phyloP scores from a whole-genome alignment of 2,329 filamentous ascomycete genomes.

The Talaromyces sp. region DNA sequence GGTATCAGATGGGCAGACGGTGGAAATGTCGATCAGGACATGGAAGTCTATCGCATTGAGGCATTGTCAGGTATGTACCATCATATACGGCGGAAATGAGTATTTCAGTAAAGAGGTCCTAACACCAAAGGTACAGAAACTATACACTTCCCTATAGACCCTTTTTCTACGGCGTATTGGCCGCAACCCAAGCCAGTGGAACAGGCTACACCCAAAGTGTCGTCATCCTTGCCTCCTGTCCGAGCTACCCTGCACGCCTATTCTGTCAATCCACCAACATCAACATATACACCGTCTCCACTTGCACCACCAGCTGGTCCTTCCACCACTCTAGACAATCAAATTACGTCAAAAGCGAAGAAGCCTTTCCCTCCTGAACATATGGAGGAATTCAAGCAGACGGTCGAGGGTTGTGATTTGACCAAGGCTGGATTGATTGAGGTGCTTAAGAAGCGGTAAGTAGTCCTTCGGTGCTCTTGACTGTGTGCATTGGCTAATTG shows the following conservation, averaged over 20 bases:
- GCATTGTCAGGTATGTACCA: slow-evolving; percentile 59
- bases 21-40: slow-evolving; percentile 42
- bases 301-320: neutral
- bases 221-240: neutral
- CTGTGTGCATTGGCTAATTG: slow-evolving; percentile 12
- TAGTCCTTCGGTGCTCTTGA: neutral
- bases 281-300: slow-evolving; percentile 16
- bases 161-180: slow-evolving; percentile 83
- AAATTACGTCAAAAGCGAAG: slow-evolving; percentile 25
- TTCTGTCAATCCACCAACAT: neutral
- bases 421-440: slow-evolving; percentile 72
- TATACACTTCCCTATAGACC: slow-evolving; percentile 64
- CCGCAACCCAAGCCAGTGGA: slow-evolving; percentile 28
- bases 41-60: slow-evolving; percentile 65
- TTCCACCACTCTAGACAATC: neutral
- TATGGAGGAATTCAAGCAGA: slow-evolving; percentile 62
- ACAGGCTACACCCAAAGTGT: slow-evolving; percentile 18
- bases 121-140: slow-evolving; percentile 30
- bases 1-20: slow-evolving; percentile 76
- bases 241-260: slow-evolving; percentile 19
- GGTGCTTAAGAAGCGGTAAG: slow-evolving; percentile 63
- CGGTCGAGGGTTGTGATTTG: slow-evolving; percentile 64
- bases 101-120: neutral
- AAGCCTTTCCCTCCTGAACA: slow-evolving; percentile 54
- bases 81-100: too few species aligned